phyloP scores from a whole-genome alignment of 306 rosid genomes.

The Trifolium subterraneum region DNA sequence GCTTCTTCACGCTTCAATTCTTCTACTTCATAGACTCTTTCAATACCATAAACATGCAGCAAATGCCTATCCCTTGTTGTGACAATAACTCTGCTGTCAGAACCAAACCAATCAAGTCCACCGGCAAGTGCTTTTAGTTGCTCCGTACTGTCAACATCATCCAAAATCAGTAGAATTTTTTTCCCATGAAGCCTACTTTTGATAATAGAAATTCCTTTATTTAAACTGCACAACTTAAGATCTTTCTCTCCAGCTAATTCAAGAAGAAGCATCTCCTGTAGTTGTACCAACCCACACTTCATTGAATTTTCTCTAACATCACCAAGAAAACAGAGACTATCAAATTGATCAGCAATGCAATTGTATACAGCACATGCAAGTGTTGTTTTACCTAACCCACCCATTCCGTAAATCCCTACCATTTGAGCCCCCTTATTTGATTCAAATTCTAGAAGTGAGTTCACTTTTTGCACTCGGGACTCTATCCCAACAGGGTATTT shows the following conservation, averaged over 20 bases:
- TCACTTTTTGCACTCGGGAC: background rate
- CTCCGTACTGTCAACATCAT: constrained; percentile 14
- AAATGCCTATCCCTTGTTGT: background rate
- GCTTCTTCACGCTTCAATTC: constrained; percentile 22
- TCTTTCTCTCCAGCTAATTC: background rate
- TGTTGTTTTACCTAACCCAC: constrained; percentile 21
- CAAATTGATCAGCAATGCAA: background rate
- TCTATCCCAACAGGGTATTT: background rate
- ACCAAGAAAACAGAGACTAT: too few species aligned
- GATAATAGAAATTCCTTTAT: constrained; percentile 12
- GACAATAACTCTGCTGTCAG: constrained; percentile 5
- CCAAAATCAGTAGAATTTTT: constrained; percentile 26
- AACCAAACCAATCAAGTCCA: constrained; percentile 32
- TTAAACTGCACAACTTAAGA: background rate
- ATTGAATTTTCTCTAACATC: too few species aligned
- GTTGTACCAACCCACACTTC: too few species aligned
- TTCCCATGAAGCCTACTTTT: background rate
- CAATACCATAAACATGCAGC: constrained; percentile 2
- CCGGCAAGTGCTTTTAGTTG: constrained; percentile 21
- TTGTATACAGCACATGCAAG: constrained; percentile 28
- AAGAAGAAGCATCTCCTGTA: too few species aligned
- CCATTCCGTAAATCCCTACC: constrained; percentile 31
- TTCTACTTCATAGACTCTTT: constrained; percentile 16
- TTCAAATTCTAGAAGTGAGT: constrained; percentile 14
- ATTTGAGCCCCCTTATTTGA: constrained; percentile 20